Base-by-base conservation (phyloP, 306 rosid genomes). In the Macrotyloma uniflorum region DNA sequence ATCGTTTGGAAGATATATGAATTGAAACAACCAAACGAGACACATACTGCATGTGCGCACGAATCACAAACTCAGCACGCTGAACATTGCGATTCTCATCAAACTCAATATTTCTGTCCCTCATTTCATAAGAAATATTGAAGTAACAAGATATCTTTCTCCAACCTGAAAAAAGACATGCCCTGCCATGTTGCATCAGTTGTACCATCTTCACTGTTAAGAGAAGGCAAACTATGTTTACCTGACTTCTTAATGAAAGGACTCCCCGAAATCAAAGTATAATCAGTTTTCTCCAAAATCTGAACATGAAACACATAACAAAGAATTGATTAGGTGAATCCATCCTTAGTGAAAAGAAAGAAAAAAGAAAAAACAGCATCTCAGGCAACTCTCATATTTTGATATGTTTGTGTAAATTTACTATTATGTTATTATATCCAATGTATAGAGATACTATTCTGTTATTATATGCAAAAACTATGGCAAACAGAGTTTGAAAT, bases 71-170 rank as follows among this genome's bases (percentile, higher is more conserved):
- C 79, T 94, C 98, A 23, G 98, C 98, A 40, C 97, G 93, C 73
- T 73, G 90, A 83, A 92, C 98, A 64, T 94, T 94, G 30, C 90
- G 95, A 54, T 86, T 74, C 47, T 93, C 93, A 68, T 94, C 98
- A 82, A 90, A 90, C 80, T 94, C 98, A 71, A 94, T 92, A 55
- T 75, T 86, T 89, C 86, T 94, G 82, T 94, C 98, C 81, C 88
- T 89, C 70, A 94, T 92, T 88, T 94, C 98, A 83, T 82, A 94
- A 68, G 98, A 94, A 79, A 94, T 87, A 80, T 94, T 92, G 86
- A 92, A 94, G 87, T 84, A 94, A 83, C 93, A 94, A 62, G 97
- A 89, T 83, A 94, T 92, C 91, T 94, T 94, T 87, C 98, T 90
- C 98, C 98, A 94, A 64, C 98, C 98, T 92, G 76, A 35, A 69